Base-by-base conservation (phyloP, 306 rosid genomes). In the Cercis canadensis region DNA sequence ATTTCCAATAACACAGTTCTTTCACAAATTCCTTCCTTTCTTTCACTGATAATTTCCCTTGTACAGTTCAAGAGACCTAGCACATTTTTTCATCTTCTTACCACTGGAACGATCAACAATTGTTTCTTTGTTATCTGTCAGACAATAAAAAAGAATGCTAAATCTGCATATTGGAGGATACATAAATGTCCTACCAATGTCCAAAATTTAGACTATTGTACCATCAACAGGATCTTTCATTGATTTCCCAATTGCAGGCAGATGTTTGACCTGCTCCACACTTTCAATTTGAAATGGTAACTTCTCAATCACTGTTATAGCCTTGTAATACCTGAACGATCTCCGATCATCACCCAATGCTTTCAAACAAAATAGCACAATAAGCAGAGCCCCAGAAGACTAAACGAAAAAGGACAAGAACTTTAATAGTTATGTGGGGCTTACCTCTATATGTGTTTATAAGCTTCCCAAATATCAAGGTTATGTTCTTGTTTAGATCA, bases 321-420 rank as follows among this genome's bases (percentile, higher is more conserved):
- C 98, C 80, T 90, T 93, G 96, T 84, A 43, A 78, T 90, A 93
- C 92, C 98, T 93, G 80, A 90, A 93, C 24, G 98, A 93, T 77
- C 98, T 85, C 66, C 95, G 76, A 60, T 94, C 95, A 34, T 94
- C 96, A 18, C 98, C 97, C 88, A 94, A 64, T 3, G 98, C 98
- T 94, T 82, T 59, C 72, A 80, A 60, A 56, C 45, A 15, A 43
- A 77, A 44, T 51, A 72, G 17, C 78, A 72, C 67, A 72, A 82
- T 57, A 76, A 59, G 34, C 51, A 58, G 75, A 60, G 40, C 83
- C 57, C 70, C 39, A 55, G 60, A 62, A 66, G 37, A 62, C 47
- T 13, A 69, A 21, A 31, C 39, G 46, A 6, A 4, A 67, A n/a
- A 40, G 33, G 63, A 52, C 62, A 46, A 19, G 7, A 15, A 62